Evolutionary conservation across 2,329 filamentous ascomycete species (phyloP).

Genomic region (Exophiala alcalophila): DNA sequence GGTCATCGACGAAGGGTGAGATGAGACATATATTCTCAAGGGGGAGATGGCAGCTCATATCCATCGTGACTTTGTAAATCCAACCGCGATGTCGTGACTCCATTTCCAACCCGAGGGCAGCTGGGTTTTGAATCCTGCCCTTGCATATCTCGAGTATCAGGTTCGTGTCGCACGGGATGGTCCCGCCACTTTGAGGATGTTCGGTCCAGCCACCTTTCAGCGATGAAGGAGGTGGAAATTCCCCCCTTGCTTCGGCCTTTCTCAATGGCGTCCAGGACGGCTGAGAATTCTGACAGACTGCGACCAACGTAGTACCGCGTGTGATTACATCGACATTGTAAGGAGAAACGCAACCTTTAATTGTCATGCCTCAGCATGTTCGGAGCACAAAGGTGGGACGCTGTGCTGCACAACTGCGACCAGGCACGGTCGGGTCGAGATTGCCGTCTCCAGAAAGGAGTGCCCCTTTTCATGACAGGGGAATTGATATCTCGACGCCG

Average conservation of each 20-base stretch:
- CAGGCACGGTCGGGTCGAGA: conserved; percentile 14
- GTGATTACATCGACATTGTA: conserved; percentile 10
- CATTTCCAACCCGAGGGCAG: conserved; percentile 3
- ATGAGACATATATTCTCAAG: conserved; percentile 19
- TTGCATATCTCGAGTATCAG: conserved; percentile 17
- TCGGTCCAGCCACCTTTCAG: conserved; percentile 13
- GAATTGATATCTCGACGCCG: no score
- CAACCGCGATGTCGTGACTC: conserved; percentile 13
- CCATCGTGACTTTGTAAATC: conserved; percentile 20
- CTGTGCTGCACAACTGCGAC: conserved; percentile 13
- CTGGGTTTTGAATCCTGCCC: conserved; percentile 11
- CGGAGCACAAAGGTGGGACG: conserved; percentile 6
- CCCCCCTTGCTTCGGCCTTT: conserved; percentile 19
- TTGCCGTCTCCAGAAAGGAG: conserved; percentile 10
- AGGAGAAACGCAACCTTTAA: conserved; percentile 10
- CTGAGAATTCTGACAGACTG: no score
- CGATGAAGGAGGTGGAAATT: conserved; percentile 1
- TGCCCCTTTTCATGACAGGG: no score
- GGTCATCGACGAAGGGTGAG: conserved; percentile 3
- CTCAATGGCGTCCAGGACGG: no score
- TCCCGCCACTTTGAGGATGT: conserved; percentile 3
- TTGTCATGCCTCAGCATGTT: conserved; percentile 25
- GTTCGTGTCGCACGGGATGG: conserved; percentile 9
- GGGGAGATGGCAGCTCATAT: conserved; percentile 1
- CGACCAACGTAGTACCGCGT: conserved; percentile 5